A percentile compares a stretch with the other conserved stretches of the same genome.
Conservation (phyloP, 2,329 filamentous ascomycete species). For the Botrytis fragariae region DNA sequence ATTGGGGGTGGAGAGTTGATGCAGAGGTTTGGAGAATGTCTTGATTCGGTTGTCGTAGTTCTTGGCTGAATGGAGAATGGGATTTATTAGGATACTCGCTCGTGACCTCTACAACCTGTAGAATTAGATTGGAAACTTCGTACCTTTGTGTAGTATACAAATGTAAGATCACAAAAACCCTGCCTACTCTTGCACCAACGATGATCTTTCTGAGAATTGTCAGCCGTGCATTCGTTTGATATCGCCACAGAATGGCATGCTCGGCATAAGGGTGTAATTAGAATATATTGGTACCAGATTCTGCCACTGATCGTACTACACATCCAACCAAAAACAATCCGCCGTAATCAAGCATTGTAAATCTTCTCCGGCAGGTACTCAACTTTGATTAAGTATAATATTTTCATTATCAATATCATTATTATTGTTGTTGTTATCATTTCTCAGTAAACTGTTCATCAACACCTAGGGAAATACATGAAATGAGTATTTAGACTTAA, state of each 20-base stretch:
- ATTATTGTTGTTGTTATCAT: too few relatives aligned
- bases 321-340: neutral
- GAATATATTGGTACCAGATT: too few relatives aligned
- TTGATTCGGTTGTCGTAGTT: neutral
- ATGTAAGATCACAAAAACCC: neutral
- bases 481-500: too few relatives aligned
- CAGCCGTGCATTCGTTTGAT: neutral
- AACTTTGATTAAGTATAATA: too few relatives aligned
- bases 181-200: neutral
- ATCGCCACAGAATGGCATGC: neutral
- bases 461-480: too few relatives aligned
- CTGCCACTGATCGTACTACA: neutral
- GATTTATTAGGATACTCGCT: neutral
- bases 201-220: neutral
- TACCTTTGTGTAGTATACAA: neutral
- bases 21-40: conserved; percentile 1
- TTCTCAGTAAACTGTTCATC: too few relatives aligned
- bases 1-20: conserved; percentile 21
- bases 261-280: neutral
- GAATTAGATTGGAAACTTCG: neutral
- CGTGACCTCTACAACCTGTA: neutral
- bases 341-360: neutral
- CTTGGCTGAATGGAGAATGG: accelerated
- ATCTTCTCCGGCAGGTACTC: neutral
- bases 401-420: too few relatives aligned